Base-by-base conservation (phyloP, 2,329 filamentous ascomycete species). In the Sporothrix globosa region DNA sequence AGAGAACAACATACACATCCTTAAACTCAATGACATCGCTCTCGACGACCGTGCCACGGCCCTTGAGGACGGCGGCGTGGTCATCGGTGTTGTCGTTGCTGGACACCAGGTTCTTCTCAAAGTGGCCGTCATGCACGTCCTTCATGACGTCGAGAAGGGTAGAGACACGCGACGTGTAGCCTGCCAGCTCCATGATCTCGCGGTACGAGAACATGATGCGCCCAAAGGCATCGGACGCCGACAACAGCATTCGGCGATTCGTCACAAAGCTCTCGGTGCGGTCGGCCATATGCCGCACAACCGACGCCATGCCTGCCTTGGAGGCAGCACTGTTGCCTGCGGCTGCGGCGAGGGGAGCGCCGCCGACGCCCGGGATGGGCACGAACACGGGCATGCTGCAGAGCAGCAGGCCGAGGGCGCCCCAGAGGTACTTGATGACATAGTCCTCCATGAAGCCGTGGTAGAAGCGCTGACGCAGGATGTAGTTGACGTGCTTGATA, bases 371-470 rank as follows among this genome's bases (percentile, higher is more conserved):
- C 0, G 94, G 93, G 21, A 97, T 86, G 80, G 95, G 95, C 84
- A 99, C 92, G 80, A 99, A 99, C 2, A 98, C 95, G 0, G 96
- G 96, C 0, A 97, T 90, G 79, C 93, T 96, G 83, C 96, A 99
- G 11, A 99, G 88, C 73, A 97, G 81, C 74, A 99, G 85, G 1
- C 96, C 96, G 56, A 99, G 81, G 2, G 96, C 95, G 53, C 96
- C 96, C 96, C 96, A 99, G 81, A 98, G 96, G 79, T 99, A 99
- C 81, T 99, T 99, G 81, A 99, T 97, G 71, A 98, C 93, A 80
- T 97, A 99, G 80, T 99, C 96, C 79, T 99, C 96, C 95, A 98
- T 97, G 77, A 99, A 91, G n/a, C 94, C 95, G 79, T 99, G 95
- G 80, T 98, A 98, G 79, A 99, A 92, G 65, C 96, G 88, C 73